Evolutionary conservation across 805 yeast species (phyloP).

Genomic region (Lachancea cidri): DNA sequence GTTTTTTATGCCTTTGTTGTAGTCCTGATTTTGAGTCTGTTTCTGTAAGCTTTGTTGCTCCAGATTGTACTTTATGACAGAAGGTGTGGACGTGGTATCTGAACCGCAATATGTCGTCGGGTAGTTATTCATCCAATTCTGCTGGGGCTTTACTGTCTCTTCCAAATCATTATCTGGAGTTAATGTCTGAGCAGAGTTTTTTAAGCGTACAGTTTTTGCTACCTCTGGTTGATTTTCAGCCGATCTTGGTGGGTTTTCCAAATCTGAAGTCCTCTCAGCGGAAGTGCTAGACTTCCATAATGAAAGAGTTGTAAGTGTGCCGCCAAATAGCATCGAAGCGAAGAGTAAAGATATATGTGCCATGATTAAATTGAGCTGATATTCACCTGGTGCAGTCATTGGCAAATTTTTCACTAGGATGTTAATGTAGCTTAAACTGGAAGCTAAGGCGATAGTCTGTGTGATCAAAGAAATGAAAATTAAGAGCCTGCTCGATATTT

Average conservation of each 20-base stretch:
- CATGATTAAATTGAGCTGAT: background rate
- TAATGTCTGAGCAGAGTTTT: constrained; percentile 32
- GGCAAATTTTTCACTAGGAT: background rate
- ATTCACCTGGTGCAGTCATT: background rate
- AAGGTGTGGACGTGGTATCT: constrained; percentile 21
- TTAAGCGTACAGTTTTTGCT: constrained; percentile 22
- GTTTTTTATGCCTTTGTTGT: background rate
- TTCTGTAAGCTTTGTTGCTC: constrained; percentile 1
- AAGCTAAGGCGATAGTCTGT: background rate
- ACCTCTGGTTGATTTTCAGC: constrained; percentile 2
- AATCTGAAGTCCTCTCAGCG: background rate
- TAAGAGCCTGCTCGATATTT: background rate
- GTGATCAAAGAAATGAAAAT: background rate
- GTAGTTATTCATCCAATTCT: constrained; percentile 12
- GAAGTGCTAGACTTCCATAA: background rate
- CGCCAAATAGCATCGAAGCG: constrained; percentile 6
- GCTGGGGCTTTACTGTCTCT: constrained; percentile 1
- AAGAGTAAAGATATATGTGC: constrained; percentile 6
- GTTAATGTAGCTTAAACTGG: constrained; percentile 1
- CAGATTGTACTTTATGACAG: constrained; percentile 23
- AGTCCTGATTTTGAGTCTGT: background rate
- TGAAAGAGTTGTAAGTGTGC: background rate
- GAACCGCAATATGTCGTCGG: constrained; percentile 11
- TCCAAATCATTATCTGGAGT: constrained; percentile 27
- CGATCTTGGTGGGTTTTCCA: background rate